phyloP scores from a whole-genome alignment of 2,329 filamentous ascomycete species.

The Daldinia sp. region DNA sequence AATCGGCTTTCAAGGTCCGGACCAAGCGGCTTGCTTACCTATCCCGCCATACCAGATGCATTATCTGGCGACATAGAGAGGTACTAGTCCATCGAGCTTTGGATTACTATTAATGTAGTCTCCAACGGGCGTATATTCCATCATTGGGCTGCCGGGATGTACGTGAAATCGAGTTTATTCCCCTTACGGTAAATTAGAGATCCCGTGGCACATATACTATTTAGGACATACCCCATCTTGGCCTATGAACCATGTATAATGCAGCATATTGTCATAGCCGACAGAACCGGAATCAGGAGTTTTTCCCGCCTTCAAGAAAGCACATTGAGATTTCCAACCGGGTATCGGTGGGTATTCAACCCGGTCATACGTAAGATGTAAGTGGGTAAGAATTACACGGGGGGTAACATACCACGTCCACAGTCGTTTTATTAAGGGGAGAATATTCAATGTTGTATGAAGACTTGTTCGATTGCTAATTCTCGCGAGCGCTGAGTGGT shows the following conservation, averaged over 20 bases:
- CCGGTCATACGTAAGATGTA: constrained; percentile 31
- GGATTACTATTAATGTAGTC: constrained; percentile 24
- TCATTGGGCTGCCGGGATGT: constrained; percentile 23
- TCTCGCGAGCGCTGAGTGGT: constrained; percentile 14
- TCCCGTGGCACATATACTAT: constrained; percentile 32
- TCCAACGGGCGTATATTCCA: constrained; percentile 20
- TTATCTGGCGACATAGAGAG: constrained; percentile 19
- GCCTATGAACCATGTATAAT: constrained; percentile 26
- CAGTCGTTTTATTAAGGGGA: constrained; percentile 32
- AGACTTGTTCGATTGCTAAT: constrained; percentile 28
- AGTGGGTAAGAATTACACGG: constrained; percentile 27
- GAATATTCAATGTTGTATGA: constrained; percentile 18
- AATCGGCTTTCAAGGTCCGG: constrained; percentile 24
- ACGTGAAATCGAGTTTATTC: constrained; percentile 37
- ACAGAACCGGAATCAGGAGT: constrained; percentile 31
- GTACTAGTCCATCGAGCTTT: constrained; percentile 1
- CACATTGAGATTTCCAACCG: constrained; percentile 6
- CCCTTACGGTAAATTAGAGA: constrained; percentile 39
- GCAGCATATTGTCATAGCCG: constrained; percentile 19
- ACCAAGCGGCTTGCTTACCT: constrained; percentile 13
- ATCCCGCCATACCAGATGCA: constrained; percentile 25
- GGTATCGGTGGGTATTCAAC: constrained; percentile 21
- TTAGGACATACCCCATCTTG: constrained; percentile 36
- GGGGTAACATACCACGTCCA: constrained; percentile 10
- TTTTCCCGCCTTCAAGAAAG: constrained; percentile 21